Conservation (phyloP, 2,329 filamentous ascomycete species). For the Sclerotinia trifoliorum region DNA sequence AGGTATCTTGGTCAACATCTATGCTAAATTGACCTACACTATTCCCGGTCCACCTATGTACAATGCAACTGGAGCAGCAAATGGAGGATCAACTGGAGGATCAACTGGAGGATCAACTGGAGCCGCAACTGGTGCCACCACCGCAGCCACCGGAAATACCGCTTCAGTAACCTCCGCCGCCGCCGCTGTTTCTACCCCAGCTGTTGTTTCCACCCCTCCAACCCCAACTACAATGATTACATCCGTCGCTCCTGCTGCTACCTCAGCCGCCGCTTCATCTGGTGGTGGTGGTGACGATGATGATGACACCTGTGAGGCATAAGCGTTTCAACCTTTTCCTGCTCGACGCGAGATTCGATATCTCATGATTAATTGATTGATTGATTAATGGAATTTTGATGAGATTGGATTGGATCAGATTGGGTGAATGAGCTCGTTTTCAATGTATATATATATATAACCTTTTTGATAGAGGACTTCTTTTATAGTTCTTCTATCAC, state of each 20-base stretch:
- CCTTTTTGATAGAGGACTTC: neutral
- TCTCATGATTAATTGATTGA: neutral
- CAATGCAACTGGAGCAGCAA: neutral
- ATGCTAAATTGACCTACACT: conserved; percentile 38
- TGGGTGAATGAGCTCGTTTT: neutral
- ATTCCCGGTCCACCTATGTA: conserved; percentile 42
- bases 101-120: neutral
- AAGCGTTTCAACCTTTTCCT: neutral
- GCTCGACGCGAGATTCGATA: no score
- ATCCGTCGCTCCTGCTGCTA: neutral
- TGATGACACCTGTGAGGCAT: conserved; percentile 3
- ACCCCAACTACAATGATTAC: neutral
- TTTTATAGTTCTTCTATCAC: neutral
- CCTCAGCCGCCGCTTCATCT: neutral
- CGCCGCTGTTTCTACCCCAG: neutral
- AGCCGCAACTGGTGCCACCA: neutral
- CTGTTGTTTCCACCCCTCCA: neutral
- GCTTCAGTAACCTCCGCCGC: neutral
- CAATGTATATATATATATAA: conserved; percentile 17
- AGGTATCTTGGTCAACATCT: conserved; percentile 46
- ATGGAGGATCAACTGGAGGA: neutral
- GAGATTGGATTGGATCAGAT: neutral
- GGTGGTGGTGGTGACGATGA: neutral
- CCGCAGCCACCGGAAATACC: neutral
- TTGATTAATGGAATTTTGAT: no score